These are phyloP conservation scores for Omphalotus guepiniiformis DNA, from an alignment of 768 basidiomycete species.

Conservation along the genomic window DNA sequence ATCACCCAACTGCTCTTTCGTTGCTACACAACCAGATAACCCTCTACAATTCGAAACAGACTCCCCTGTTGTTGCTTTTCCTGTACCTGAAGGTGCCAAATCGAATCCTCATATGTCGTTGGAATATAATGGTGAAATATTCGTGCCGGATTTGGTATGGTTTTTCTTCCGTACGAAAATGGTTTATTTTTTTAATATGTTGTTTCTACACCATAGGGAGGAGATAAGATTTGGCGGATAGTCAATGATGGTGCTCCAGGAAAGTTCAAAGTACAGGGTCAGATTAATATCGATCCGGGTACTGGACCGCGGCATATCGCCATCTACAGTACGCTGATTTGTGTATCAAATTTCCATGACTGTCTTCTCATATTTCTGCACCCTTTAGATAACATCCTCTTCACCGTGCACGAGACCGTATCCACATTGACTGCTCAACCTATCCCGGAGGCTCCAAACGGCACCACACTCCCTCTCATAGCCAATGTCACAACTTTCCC, in stretches of 20 bases:
- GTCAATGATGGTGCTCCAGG: slow-evolving; percentile 38
- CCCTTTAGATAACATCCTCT: slow-evolving; percentile 40
- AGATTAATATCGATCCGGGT: slow-evolving; percentile 56
- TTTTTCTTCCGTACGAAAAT: background rate
- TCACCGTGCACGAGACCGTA: slow-evolving; percentile 47
- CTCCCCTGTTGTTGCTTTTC: slow-evolving; percentile 50
- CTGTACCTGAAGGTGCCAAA: slow-evolving; percentile 33
- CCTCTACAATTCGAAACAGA: slow-evolving; percentile 26
- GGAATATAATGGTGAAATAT: slow-evolving; percentile 50
- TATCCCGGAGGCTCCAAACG: slow-evolving; percentile 45
- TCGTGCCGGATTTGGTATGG: slow-evolving; percentile 63
- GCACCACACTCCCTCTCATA: slow-evolving; percentile 39
- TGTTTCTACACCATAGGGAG: slow-evolving; percentile 45
- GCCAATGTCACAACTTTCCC: slow-evolving; percentile 44
- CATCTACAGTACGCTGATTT: slow-evolving; percentile 24
- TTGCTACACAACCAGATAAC: slow-evolving; percentile 40
- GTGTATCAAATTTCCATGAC: background rate
- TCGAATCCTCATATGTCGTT: slow-evolving; percentile 69
- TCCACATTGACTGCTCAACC: slow-evolving; percentile 49
- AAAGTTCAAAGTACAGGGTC: slow-evolving; percentile 51
- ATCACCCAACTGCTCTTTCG: slow-evolving; percentile 9
- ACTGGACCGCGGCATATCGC: slow-evolving; percentile 59
- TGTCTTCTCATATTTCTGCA: background rate
- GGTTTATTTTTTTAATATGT: background rate
- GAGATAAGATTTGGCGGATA: slow-evolving; percentile 67